Evolutionary conservation across 1,139 yeast genomes (phyloP).

Genomic region (Kodamaea fungicola): DNA sequence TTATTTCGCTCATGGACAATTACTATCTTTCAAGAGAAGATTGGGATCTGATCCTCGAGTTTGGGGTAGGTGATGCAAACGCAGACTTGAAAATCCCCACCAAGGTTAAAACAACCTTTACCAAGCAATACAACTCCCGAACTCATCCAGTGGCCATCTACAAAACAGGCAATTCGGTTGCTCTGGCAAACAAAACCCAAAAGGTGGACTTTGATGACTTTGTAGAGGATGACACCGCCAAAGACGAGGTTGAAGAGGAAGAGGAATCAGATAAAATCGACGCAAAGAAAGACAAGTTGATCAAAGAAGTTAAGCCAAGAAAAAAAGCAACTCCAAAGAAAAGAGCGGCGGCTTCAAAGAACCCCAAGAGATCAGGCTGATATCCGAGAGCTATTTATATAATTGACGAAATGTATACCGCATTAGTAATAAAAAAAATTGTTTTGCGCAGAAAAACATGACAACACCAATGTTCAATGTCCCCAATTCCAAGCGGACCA

Average conservation of each 20-base stretch:
- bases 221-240: slow-evolving; percentile 54
- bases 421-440: background rate
- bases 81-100: slow-evolving; percentile 58
- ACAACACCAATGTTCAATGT: slow-evolving; percentile 28
- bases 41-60: slow-evolving; percentile 83
- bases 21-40: slow-evolving; percentile 87
- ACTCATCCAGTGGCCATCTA: slow-evolving; percentile 87
- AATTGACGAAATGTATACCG: background rate
- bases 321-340: slow-evolving; percentile 12
- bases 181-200: slow-evolving; percentile 32
- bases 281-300: slow-evolving; percentile 41
- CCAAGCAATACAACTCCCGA: slow-evolving; percentile 71
- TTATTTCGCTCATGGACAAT: slow-evolving; percentile 70
- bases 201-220: slow-evolving; percentile 59
- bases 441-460: slow-evolving; percentile 9
- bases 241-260: slow-evolving; percentile 31
- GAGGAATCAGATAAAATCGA: slow-evolving; percentile 30
- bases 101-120: slow-evolving; percentile 76
- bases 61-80: slow-evolving; percentile 65
- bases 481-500: slow-evolving; percentile 21
- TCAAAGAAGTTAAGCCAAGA: slow-evolving; percentile 33
- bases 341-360: slow-evolving; percentile 2
- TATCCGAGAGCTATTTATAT: background rate
- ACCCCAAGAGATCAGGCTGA: slow-evolving; percentile 5
- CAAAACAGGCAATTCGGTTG: slow-evolving; percentile 58